These are phyloP conservation scores for Malassezia sp. DNA, from an alignment of 1,284 basidiomycete species.

Conservation along the genomic window DNA sequence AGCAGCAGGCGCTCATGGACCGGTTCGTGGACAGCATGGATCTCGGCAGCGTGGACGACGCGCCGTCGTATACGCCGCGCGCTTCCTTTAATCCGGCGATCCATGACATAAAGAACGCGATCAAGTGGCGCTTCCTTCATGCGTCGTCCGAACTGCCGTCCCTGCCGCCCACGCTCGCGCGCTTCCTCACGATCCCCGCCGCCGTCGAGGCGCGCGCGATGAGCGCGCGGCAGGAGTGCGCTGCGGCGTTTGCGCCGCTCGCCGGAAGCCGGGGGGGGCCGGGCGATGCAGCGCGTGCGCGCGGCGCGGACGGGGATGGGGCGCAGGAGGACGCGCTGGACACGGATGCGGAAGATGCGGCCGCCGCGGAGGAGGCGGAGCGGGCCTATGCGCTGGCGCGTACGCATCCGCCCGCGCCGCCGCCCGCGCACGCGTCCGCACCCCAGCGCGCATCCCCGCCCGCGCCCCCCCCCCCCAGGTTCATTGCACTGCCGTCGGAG, in stretches of 20 bases:
- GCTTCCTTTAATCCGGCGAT: conserved; percentile 77
- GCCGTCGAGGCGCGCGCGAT: conserved; percentile 51
- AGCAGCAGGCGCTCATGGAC: conserved; percentile 71
- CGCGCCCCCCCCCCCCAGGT: no score
- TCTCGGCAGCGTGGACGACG: conserved; percentile 56
- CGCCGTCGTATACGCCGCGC: conserved; percentile 55
- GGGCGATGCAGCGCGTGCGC: not conserved
- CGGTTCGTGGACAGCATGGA: conserved; percentile 73
- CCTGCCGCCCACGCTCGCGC: conserved; percentile 69
- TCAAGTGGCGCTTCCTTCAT: conserved; percentile 67
- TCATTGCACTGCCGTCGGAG: no score
- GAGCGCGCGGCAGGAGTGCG: conserved; percentile 13
- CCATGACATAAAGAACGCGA: conserved; percentile 80
- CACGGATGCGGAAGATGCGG: not conserved
- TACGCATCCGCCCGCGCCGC: not conserved
- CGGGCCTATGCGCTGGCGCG: not conserved
- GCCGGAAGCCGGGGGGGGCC: not conserved
- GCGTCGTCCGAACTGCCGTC: conserved; percentile 64
- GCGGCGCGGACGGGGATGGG: conserved; percentile 16
- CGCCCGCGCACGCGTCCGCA: not conserved
- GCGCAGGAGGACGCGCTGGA: conserved; percentile 22
- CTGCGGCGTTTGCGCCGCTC: not conserved
- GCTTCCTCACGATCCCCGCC: conserved; percentile 71
- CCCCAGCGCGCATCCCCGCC: no score
- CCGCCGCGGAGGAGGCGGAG: not conserved